Base-by-base conservation (phyloP, 1,284 basidiomycete species). In the Singerocomus inundabilis region DNA sequence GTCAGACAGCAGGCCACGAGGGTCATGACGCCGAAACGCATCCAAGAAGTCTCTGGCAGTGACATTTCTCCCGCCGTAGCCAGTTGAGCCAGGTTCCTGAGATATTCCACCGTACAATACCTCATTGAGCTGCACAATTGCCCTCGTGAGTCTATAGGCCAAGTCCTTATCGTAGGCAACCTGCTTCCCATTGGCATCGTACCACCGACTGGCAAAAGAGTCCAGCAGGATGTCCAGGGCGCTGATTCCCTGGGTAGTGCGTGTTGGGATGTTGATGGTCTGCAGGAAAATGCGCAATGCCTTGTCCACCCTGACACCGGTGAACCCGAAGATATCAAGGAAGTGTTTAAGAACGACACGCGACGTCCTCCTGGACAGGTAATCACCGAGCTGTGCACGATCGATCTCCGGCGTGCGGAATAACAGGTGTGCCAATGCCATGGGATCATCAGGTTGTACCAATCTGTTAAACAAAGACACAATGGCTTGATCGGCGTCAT, bases 231-330 rank as follows among this genome's bases (percentile, higher is more conserved):
- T 78, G 49, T 90, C 85, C 31, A 86, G 62, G 3, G 82, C 72
- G 41, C 63, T 73, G 38, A 72, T 62, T 52, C 74, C 73, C 43
- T 75, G 72, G 4, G 67, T 57, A 31, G 68, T 58, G 38, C 82
- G 80, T 24, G 74, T 66, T 13, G 91, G 84, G 32, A 93, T 68
- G 60, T 88, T 79, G 46, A 98, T 67, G 21, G 93, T 84, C 61
- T 93, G 80, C 49, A 98, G 71, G 72, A 98, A 93, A 43, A 88
- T 81, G 34, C 97, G 83, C 48, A 99, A 74, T 5, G 94, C 93
- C 51, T 87, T 85, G 71, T 98, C 94, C 56, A 98, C 83, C 53
- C 90, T 78, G 37, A 97, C 74, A 3, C 89, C 87, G 1, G 78
- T 72, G 62, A 97, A 90, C 15, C 89, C 84, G 71, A 98, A 97